A percentile compares a stretch with the other conserved stretches of the same genome.
Evolutionary conservation across 768 basidiomycete genomes (phyloP).

Genomic region (Pisolithus sp.): DNA sequence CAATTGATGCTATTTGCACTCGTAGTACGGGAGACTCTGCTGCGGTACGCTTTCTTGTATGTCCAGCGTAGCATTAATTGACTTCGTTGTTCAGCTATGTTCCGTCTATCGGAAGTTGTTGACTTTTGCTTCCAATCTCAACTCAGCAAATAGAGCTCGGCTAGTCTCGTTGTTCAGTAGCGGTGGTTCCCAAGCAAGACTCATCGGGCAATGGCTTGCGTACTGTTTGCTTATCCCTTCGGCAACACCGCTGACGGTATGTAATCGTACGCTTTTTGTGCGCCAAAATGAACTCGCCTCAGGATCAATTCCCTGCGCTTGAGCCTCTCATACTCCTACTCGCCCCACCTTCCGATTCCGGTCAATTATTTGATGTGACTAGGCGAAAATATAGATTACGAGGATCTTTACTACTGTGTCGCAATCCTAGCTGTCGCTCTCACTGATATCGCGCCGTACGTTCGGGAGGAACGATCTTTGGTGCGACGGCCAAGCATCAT

Average conservation of each 20-base stretch:
- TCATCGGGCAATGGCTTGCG: constrained; percentile 56
- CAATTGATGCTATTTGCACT: constrained; percentile 43
- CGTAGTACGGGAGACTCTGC: constrained; percentile 27
- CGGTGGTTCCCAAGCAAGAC: constrained; percentile 43
- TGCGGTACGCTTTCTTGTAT: constrained; percentile 13
- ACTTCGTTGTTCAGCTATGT: constrained; percentile 35
- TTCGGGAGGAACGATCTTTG: constrained; percentile 16
- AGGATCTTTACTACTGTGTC: constrained; percentile 49
- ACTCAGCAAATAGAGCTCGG: constrained; percentile 44
- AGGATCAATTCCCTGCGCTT: constrained; percentile 48
- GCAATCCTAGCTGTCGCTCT: constrained; percentile 54
- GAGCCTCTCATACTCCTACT: constrained; percentile 45
- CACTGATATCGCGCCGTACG: constrained; percentile 52
- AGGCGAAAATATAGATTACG: constrained; percentile 55
- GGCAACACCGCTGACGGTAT: constrained; percentile 6
- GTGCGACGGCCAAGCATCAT: constrained; percentile 7
- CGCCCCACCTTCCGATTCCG: constrained; percentile 34
- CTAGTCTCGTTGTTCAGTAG: constrained; percentile 46
- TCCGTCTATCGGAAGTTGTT: constrained; percentile 42
- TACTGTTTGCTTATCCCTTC: constrained; percentile 27
- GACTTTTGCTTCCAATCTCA: constrained; percentile 32
- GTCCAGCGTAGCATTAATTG: background rate
- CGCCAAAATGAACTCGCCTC: background rate
- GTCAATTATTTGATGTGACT: constrained; percentile 46
- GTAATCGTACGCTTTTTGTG: constrained; percentile 1